Evolutionary conservation across 352 stramenopile genomes (phyloP).

Genomic region (Pythium coloratum): DNA sequence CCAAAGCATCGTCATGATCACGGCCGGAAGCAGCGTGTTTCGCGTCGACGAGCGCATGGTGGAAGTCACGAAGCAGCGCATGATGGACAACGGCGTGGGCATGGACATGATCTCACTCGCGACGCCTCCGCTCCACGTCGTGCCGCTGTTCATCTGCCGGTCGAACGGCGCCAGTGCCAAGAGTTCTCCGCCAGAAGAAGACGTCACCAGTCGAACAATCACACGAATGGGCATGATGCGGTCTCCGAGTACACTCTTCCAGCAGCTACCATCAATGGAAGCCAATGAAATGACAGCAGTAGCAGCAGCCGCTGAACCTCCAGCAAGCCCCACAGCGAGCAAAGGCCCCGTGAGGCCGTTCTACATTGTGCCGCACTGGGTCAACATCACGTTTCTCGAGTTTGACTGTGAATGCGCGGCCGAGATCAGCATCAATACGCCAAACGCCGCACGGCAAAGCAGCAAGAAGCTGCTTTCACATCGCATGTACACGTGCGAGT

Average conservation of each 20-base stretch:
- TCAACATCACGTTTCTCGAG: conserved; percentile 88
- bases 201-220: background rate
- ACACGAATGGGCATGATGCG: background rate
- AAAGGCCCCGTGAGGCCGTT: conserved; percentile 8
- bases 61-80: conserved; percentile 97
- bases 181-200: background rate
- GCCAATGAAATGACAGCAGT: background rate
- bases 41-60: conserved; percentile 92
- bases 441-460: conserved; percentile 2
- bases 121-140: conserved; percentile 94
- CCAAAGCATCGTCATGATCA: conserved; percentile 96
- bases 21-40: conserved; percentile 96
- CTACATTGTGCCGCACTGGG: conserved; percentile 96
- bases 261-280: background rate
- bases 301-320: background rate
- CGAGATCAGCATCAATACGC: background rate
- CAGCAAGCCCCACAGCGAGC: background rate
- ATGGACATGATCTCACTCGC: conserved; percentile 97
- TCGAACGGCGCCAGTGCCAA: conserved; percentile 5
- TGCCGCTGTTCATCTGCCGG: conserved; percentile 96
- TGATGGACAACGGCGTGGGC: conserved; percentile 99
- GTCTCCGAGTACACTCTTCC: background rate
- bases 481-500: conserved; percentile 44
- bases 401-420: conserved; percentile 61
- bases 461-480: conserved; percentile 31